Conservation (phyloP, 2,329 filamentous ascomycete species). For the Phaeosphaeriaceae sp. region DNA sequence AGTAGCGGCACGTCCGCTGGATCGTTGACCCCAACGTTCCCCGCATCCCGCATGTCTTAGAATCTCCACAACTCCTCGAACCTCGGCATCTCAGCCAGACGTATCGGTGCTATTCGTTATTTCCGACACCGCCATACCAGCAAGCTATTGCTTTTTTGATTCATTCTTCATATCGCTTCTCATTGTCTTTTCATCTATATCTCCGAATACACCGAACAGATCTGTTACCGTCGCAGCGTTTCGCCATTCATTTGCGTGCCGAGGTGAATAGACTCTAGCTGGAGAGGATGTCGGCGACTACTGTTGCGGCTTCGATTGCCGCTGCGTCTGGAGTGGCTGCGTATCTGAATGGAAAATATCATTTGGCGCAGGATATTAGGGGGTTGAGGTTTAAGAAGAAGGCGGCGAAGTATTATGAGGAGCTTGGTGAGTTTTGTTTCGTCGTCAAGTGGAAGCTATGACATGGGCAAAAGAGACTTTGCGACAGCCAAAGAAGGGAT, state of each 20-base stretch:
- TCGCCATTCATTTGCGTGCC: neutral
- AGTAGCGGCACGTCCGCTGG: neutral
- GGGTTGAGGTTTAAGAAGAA: conserved; percentile 54
- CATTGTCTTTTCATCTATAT: neutral
- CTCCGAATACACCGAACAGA: neutral
- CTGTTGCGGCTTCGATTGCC: conserved; percentile 36
- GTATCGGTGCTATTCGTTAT: neutral
- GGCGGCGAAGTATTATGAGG: conserved; percentile 30
- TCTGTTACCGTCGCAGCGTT: neutral
- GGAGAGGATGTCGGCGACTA: conserved; percentile 19
- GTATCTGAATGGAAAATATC: conserved; percentile 73
- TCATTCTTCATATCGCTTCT: neutral
- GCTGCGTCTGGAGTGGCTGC: conserved; percentile 53
- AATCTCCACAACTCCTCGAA: conserved; percentile 14
- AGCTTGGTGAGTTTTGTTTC: conserved; percentile 30
- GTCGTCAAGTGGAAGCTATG: neutral
- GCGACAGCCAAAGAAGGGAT: neutral
- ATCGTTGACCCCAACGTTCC: conserved; percentile 3
- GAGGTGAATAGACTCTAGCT: neutral
- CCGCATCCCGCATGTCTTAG: conserved; percentile 16
- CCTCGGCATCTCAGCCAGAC: conserved; percentile 23
- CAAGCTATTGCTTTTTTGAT: neutral
- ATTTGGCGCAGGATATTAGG: conserved; percentile 66
- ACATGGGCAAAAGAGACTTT: no score
- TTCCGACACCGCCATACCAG: neutral